Evolutionary conservation across 2,329 filamentous ascomycete genomes (phyloP).

Genomic region (Davidsoniella neocaledoniae): DNA sequence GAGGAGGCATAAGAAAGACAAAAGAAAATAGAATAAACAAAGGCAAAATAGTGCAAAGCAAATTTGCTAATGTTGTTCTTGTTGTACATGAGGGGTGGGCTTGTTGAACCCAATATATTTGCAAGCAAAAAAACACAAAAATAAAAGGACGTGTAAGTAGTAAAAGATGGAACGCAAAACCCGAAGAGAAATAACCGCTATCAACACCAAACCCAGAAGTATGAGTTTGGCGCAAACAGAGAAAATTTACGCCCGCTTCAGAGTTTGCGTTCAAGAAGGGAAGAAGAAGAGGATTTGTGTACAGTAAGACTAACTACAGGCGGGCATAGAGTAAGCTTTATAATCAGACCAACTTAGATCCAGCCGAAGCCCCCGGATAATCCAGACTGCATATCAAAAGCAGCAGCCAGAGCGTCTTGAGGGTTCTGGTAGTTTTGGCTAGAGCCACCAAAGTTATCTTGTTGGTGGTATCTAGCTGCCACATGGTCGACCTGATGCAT

Average conservation of each 20-base stretch:
- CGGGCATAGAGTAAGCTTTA: too few species aligned
- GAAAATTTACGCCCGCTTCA: too few species aligned
- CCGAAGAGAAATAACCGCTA: neutral
- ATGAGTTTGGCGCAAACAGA: too few species aligned
- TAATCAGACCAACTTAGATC: neutral
- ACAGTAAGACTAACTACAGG: neutral
- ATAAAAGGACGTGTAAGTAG: neutral
- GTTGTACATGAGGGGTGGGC: neutral
- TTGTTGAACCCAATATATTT: neutral
- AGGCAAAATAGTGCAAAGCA: too few species aligned
- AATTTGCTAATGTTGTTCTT: neutral
- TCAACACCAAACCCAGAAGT: too few species aligned
- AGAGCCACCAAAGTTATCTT: neutral
- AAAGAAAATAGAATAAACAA: neutral
- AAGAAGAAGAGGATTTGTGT: neutral
- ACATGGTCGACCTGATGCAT: constrained; percentile 25
- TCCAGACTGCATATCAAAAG: neutral
- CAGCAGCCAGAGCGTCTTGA: neutral
- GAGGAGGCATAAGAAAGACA: neutral
- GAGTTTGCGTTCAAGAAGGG: neutral
- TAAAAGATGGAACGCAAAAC: neutral
- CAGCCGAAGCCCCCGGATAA: constrained; percentile 1
- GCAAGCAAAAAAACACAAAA: constrained; percentile 1
- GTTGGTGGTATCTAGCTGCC: neutral
- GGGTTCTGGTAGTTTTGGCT: neutral